Percentiles rank a stretch among this genome's conserved stretches.
Evolutionary conservation across 2,329 filamentous ascomycete genomes (phyloP).

Genomic region (Venturia asperata): DNA sequence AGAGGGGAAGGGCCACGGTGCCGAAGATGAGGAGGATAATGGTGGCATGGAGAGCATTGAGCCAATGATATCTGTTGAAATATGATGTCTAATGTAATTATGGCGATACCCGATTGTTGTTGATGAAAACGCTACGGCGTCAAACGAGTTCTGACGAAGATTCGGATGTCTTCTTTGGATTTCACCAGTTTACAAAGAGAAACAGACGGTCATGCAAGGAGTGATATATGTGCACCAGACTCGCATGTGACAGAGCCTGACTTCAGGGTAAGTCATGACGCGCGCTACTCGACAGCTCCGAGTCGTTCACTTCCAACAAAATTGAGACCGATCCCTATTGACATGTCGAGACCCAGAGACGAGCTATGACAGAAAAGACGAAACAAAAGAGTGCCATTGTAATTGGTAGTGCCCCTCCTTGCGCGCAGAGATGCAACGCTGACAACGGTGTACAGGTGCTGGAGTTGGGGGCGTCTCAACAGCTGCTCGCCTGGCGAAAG

Average conservation of each 20-base stretch:
- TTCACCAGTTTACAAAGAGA: background rate
- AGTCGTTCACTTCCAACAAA: background rate
- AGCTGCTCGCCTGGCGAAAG: slow-evolving; percentile 62
- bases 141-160: background rate
- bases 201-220: background rate
- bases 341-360: background rate
- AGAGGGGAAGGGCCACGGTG: slow-evolving; percentile 41
- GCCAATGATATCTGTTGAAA: background rate
- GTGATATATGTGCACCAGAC: background rate
- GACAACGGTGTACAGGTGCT: slow-evolving; percentile 43
- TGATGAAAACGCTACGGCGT: background rate
- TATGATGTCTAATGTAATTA: slow-evolving; percentile 8
- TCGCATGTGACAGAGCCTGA: slow-evolving; percentile 10
- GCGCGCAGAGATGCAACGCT: background rate
- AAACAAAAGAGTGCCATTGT: slow-evolving; percentile 9
- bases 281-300: background rate
- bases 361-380: slow-evolving; percentile 8
- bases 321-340: background rate
- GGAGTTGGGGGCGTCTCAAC: slow-evolving; percentile 66
- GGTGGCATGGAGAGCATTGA: slow-evolving; percentile 45
- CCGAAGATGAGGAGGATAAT: slow-evolving; percentile 43
- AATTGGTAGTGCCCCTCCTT: background rate
- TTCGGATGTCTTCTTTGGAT: background rate
- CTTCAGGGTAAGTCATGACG: slow-evolving; percentile 3
- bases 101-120: slow-evolving; percentile 5